Percentiles rank a stretch among this genome's conserved stretches.
phyloP scores from a whole-genome alignment of 495 filamentous ascomycete genomes.

The Tuber indicum region DNA sequence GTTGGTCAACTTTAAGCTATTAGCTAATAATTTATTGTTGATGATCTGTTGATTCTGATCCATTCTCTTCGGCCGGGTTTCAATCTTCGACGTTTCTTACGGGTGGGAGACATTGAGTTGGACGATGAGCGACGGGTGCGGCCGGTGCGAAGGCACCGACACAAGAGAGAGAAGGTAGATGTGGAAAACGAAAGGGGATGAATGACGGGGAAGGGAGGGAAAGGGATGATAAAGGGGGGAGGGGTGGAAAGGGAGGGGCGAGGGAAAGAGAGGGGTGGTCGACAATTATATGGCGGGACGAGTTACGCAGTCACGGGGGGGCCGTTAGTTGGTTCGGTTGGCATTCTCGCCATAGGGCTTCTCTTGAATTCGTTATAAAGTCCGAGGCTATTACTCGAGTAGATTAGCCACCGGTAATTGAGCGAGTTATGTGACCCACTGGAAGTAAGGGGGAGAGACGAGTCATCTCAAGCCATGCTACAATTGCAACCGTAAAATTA shows the following conservation, averaged over 20 bases:
- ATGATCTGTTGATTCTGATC: neutral
- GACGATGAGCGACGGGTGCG: neutral
- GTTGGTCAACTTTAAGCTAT: neutral
- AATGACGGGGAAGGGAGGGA: neutral
- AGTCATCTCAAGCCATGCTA: neutral
- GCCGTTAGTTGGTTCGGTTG: neutral
- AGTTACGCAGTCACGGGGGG: neutral
- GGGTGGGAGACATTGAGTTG: neutral
- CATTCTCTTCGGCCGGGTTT: neutral
- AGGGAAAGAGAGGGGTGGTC: neutral
- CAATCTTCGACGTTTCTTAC: conserved; percentile 7
- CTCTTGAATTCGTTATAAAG: neutral
- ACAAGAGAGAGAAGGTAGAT: neutral
- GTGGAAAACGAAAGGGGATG: neutral
- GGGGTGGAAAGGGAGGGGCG: neutral
- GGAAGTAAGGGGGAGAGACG: neutral
- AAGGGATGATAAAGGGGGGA: neutral
- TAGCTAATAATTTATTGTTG: neutral
- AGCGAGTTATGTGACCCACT: neutral
- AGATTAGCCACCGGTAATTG: neutral
- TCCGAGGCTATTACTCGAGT: neutral
- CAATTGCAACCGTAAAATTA: neutral
- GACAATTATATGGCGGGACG: conserved; percentile 1
- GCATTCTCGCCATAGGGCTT: neutral
- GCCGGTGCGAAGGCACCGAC: conserved; percentile 4